Evolutionary conservation across 164 flowering plant species (phyloP).

Genomic region (Protea cynaroides): DNA sequence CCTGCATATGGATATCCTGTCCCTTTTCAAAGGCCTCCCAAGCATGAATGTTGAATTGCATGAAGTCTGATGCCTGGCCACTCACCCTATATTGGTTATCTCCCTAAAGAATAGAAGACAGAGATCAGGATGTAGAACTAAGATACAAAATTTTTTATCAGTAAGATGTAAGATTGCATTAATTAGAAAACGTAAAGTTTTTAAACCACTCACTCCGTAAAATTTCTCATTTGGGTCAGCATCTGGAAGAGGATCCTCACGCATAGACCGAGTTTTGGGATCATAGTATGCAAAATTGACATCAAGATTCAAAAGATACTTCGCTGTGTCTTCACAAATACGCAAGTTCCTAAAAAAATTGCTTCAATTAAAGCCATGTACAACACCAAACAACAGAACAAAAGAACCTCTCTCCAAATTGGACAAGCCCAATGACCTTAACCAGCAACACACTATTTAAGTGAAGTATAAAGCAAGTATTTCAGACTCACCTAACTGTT

Average conservation of each 20-base stretch:
- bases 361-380: background rate
- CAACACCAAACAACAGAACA: background rate
- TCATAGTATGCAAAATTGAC: conserved; percentile 83
- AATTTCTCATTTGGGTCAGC: conserved; percentile 83
- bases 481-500: conserved; percentile 64
- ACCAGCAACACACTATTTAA: no score
- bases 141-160: background rate
- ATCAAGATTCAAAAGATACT: conserved; percentile 85
- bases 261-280: conserved; percentile 87
- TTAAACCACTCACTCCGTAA: conserved; percentile 38
- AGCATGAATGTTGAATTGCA: conserved; percentile 63
- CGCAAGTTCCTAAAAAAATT: conserved; percentile 58
- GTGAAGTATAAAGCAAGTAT: background rate
- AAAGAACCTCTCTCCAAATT: background rate
- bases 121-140: background rate
- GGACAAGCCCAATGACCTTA: background rate
- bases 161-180: background rate
- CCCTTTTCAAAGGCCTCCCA: conserved; percentile 82
- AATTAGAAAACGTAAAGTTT: background rate
- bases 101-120: conserved; percentile 32
- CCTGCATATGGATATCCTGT: conserved; percentile 81
- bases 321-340: conserved; percentile 91
- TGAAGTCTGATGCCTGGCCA: conserved; percentile 80
- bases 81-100: conserved; percentile 61
- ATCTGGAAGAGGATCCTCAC: conserved; percentile 92